A percentile compares a stretch with the other conserved stretches of the same genome.
phyloP scores from a whole-genome alignment of 179 eudicot species.

The Beta corolliflora region DNA sequence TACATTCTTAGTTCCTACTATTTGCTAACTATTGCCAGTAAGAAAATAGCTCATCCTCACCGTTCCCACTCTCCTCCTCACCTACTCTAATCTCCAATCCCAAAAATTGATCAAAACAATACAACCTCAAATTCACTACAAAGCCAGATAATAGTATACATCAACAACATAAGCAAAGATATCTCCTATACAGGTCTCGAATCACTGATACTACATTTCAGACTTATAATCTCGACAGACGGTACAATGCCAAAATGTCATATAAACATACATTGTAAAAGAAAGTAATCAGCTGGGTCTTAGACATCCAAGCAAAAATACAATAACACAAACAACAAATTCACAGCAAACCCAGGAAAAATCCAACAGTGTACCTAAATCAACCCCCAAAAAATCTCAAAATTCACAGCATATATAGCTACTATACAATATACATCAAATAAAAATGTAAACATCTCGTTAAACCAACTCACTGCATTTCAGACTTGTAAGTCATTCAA shows the following conservation, averaged over 20 bases:
- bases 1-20: not conserved
- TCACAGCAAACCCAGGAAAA: not conserved
- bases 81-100: not conserved
- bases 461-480: not conserved
- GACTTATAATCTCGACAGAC: not conserved
- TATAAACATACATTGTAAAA: not conserved
- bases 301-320: too few species aligned
- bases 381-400: not conserved
- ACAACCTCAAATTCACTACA: not conserved
- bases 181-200: too few species aligned
- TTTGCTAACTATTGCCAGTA: not conserved
- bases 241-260: not conserved
- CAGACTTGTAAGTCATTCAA: not conserved
- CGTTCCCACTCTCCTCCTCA: not conserved
- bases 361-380: not conserved
- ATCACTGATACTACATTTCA: not conserved
- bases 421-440: not conserved
- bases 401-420: not conserved
- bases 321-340: too few species aligned
- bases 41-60: not conserved
- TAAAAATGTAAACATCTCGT: not conserved
- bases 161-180: too few species aligned
- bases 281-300: too few species aligned
- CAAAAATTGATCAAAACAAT: too few species aligned
- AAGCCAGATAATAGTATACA: not conserved